Percentiles rank a stretch among this genome's conserved stretches.
phyloP scores from a whole-genome alignment of 202 grass and related monocot genomes.

The Elaeis oleifera region DNA sequence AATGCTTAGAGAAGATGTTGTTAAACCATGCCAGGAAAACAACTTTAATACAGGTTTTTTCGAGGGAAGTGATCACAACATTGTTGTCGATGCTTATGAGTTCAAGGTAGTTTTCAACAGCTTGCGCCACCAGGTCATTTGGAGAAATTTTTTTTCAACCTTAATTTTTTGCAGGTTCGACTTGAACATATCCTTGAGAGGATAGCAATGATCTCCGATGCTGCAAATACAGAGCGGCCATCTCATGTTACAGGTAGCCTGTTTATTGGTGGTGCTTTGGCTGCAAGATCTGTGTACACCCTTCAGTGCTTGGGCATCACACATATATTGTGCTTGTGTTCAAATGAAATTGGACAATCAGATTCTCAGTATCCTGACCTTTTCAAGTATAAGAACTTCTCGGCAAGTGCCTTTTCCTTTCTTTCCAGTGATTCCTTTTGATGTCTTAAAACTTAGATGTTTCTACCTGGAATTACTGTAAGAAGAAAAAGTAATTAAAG shows the following conservation, averaged over 20 bases:
- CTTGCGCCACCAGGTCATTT: not conserved
- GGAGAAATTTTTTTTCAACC: not conserved
- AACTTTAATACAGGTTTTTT: constrained; percentile 93
- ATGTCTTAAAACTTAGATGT: not conserved
- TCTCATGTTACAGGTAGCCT: constrained; percentile 65
- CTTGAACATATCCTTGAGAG: constrained; percentile 97
- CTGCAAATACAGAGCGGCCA: constrained; percentile 76
- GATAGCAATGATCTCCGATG: constrained; percentile 71
- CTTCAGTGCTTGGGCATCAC: constrained; percentile 86
- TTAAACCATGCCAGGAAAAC: constrained; percentile 86
- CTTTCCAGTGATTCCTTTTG: not conserved
- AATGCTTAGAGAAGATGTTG: constrained; percentile 53
- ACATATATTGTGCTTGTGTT: constrained; percentile 93
- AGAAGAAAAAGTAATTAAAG: too few relatives aligned
- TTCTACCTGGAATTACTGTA: not conserved
- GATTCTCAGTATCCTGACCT: constrained; percentile 88
- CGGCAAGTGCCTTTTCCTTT: constrained; percentile 39
- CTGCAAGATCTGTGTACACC: constrained; percentile 84
- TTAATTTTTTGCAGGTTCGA: constrained; percentile 48
- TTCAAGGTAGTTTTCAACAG: constrained; percentile 41
- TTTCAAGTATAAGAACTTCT: constrained; percentile 97
- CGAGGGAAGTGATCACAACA: constrained; percentile 73
- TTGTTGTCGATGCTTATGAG: constrained; percentile 83
- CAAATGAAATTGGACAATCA: constrained; percentile 98
- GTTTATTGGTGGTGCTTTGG: constrained; percentile 85